Conservation (phyloP, 768 basidiomycete genomes). For the Tulasnella sp. region DNA sequence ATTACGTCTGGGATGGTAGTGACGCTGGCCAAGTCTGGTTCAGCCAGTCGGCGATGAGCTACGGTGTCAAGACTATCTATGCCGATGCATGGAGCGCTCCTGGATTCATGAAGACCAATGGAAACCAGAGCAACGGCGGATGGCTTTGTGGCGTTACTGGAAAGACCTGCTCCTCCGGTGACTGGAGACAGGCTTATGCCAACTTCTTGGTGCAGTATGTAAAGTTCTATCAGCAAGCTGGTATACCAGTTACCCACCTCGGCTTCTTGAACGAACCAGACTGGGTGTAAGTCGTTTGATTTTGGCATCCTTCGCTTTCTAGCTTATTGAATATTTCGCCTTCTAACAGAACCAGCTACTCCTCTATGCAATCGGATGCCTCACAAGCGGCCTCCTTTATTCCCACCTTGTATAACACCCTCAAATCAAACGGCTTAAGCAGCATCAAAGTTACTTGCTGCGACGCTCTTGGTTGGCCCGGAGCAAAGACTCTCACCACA, state of each 20-base stretch:
- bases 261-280: conserved; percentile 36
- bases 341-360: conserved; percentile 22
- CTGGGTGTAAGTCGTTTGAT: conserved; percentile 6
- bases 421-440: neutral
- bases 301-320: too few species aligned
- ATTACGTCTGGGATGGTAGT: conserved; percentile 22
- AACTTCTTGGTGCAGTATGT: conserved; percentile 36
- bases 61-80: conserved; percentile 32
- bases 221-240: conserved; percentile 29
- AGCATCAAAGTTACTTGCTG: conserved; percentile 33
- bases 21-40: conserved; percentile 33
- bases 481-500: conserved; percentile 23
- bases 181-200: conserved; percentile 36
- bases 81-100: conserved; percentile 37
- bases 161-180: conserved; percentile 34
- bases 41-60: conserved; percentile 28
- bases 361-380: neutral
- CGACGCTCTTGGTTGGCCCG: conserved; percentile 28
- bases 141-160: conserved; percentile 33
- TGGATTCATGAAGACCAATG: conserved; percentile 36
- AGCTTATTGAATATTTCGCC: neutral
- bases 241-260: conserved; percentile 24
- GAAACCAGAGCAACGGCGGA: conserved; percentile 31
- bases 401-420: conserved; percentile 19
- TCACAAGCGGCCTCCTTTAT: conserved; percentile 25